Base-by-base conservation (phyloP, 1,284 basidiomycete genomes). In the Cryptococcus deneoformans region DNA sequence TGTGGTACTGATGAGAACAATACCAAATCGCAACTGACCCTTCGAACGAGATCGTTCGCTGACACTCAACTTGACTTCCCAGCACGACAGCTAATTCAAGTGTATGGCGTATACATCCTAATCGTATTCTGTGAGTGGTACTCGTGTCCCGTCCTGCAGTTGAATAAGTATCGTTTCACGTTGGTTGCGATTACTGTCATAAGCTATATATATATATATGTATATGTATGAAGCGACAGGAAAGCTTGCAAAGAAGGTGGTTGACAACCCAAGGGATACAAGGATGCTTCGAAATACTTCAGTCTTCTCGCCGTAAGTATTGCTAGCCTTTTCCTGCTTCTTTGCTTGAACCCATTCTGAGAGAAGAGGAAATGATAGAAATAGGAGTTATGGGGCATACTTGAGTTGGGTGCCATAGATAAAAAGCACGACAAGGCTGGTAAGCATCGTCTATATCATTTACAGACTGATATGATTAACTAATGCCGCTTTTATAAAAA, bases 271-370 rank as follows among this genome's bases (percentile, higher is more conserved):
- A 55, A 53, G 49, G 57, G 61, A 24, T 70, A 68, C 52, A 64
- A 68, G 20, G 60, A 65, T 5, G 60, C 54, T 36, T 65, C 61
- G 16, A 63, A 61, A 46, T 68, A 70, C 50, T 66, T 66, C 47
- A 60, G 38, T 37, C 57, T 68, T 6, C 52, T 70, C 5, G 64
- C 68, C n/a, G 66, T 68, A 46, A 52, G 65, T 58, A 3, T 29
- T 29, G 29, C 12, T 1, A 11, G 9, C 14, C 42, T 24, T 47
- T n/a, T n/a, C n/a, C 35, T 40, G 11, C 36, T 14, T 29, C 9
- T 5, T 29, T 4, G 29, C 29, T 29, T 29, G 29, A 29, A 29
- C 29, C 29, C 29, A 29, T 14, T 44, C 7, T 36, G n/a, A 16
- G 35, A 8, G 12, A n/a, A 11, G 12, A 11, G 7, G 14, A 16